phyloP scores from a whole-genome alignment of 352 stramenopile genomes.

The Blastocystis sp. region DNA sequence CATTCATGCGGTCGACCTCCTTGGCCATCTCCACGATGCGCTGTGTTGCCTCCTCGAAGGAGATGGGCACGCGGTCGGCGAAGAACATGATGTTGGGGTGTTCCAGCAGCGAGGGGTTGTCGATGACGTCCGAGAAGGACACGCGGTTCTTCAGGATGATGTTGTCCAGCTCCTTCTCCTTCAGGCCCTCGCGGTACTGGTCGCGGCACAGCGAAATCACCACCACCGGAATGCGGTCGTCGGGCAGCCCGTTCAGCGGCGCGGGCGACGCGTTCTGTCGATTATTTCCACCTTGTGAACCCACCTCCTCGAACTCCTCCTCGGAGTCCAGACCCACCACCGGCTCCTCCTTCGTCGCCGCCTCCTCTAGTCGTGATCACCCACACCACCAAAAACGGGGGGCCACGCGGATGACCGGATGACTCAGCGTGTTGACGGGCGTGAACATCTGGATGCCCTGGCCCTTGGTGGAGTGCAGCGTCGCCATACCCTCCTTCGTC shows the following conservation, averaged over 20 bases:
- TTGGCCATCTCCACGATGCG: conserved; percentile 50
- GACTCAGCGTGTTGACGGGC: conserved; percentile 9
- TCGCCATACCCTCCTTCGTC: conserved; percentile 42
- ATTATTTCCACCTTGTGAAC: neutral
- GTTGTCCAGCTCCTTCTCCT: conserved; percentile 16
- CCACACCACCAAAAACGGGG: neutral
- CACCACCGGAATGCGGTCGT: neutral
- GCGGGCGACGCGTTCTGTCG: neutral
- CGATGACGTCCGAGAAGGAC: conserved; percentile 33
- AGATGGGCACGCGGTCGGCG: conserved; percentile 42
- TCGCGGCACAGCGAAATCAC: conserved; percentile 59
- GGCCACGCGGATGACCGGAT: neutral
- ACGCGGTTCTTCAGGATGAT: conserved; percentile 59
- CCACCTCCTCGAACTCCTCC: neutral
- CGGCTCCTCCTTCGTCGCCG: neutral
- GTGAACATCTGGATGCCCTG: neutral
- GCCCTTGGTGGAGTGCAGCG: neutral
- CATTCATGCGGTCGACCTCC: conserved; percentile 45
- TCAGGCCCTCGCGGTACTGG: conserved; percentile 38
- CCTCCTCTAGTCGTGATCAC: neutral
- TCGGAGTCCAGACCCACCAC: neutral
- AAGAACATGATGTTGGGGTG: conserved; percentile 67
- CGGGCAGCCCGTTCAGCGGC: neutral
- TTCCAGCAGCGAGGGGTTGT: conserved; percentile 52
- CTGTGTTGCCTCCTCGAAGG: conserved; percentile 18